Conservation (phyloP, 1,284 basidiomycete genomes). For the Neolentinus lepideus region DNA sequence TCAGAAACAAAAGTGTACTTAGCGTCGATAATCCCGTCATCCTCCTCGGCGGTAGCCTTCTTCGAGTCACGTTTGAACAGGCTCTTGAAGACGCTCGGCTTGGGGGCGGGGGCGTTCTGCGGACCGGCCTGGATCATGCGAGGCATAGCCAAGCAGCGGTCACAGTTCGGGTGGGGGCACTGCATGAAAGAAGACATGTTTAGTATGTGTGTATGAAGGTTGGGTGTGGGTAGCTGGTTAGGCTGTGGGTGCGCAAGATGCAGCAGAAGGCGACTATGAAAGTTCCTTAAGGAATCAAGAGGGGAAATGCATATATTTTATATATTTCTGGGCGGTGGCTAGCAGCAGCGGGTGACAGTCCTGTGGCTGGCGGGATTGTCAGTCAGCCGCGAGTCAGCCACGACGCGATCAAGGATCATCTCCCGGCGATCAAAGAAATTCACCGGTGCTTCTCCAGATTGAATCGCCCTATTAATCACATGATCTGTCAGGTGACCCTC, state of each 20-base stretch:
- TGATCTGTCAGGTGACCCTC: too few relatives aligned
- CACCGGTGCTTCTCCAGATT: not conserved
- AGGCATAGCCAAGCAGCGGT: not conserved
- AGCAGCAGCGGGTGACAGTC: not conserved
- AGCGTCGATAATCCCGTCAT: not conserved
- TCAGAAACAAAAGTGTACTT: not conserved
- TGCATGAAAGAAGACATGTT: not conserved
- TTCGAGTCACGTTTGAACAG: not conserved
- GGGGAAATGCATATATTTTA: not conserved
- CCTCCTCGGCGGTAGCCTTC: not conserved
- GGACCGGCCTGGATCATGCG: not conserved
- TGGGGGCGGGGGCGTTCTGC: not conserved
- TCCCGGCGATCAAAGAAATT: not conserved
- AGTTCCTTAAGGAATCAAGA: not conserved
- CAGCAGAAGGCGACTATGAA: slow-evolving; percentile 1
- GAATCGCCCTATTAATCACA: not conserved
- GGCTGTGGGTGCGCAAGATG: not conserved
- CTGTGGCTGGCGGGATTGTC: not conserved
- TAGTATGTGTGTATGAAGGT: not conserved
- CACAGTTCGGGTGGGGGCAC: not conserved
- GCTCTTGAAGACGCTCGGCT: not conserved
- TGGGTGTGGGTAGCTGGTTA: not conserved
- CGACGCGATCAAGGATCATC: not conserved
- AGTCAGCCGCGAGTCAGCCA: not conserved
- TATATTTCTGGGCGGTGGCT: not conserved